Conservation (phyloP, 306 rosid species). For the Ormosia emarginata region DNA sequence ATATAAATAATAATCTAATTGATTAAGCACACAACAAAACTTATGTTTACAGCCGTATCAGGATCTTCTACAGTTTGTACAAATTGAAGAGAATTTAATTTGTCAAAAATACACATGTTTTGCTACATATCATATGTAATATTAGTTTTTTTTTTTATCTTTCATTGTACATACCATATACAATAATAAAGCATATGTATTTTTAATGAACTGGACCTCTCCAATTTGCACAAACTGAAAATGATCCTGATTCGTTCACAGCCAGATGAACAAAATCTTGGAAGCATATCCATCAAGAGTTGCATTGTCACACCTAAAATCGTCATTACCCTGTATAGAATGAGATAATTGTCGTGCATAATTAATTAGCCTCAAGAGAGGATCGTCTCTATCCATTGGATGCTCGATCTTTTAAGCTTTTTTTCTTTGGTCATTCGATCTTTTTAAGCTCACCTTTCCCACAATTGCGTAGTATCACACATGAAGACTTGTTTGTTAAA, state of each 20-base stretch:
- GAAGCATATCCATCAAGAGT: not conserved
- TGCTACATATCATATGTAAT: no score
- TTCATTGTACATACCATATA: no score
- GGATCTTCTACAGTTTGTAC: no score
- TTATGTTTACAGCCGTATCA: not conserved
- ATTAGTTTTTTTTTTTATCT: no score
- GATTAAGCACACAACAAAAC: not conserved
- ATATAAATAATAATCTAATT: not conserved
- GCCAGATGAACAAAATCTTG: not conserved
- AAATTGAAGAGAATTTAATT: no score
- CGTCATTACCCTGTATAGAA: not conserved
- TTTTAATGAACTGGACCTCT: no score
- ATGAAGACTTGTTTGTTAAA: not conserved
- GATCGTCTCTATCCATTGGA: not conserved
- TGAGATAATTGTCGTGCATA: not conserved
- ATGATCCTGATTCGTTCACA: no score
- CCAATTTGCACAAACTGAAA: no score
- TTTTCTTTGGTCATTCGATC: no score
- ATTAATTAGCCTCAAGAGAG: not conserved
- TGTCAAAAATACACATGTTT: no score
- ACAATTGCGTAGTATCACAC: not conserved
- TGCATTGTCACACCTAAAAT: not conserved
- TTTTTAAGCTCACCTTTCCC: not conserved
- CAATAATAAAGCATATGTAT: no score
- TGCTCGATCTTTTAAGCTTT: not conserved